Evolutionary conservation across 257 asterid species (phyloP), one percentile per base, ranked within the genome.

Genomic region (Penstemon barbatus): DNA sequence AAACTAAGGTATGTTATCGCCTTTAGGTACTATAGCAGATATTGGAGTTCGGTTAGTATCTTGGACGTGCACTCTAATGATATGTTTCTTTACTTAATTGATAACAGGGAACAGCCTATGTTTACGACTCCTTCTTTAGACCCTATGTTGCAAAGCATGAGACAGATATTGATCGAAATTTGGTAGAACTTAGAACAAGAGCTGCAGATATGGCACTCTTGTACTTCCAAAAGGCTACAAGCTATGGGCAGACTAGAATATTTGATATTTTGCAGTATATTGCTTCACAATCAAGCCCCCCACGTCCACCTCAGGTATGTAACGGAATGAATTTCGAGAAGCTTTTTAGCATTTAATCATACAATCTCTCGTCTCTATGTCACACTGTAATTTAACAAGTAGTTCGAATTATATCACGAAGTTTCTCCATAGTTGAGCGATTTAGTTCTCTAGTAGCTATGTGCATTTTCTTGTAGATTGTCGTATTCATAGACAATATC

Each of bases 71-170:
- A 5, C 49, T 55, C 61, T 78, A 41, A 46, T 76, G 57, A 5
- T 11, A 53, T 65, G 3, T 36, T 71, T 39, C 45, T 70, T 70
- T 61, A 15, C 71, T 78, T 37, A 70, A 66, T 61, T 57, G 51
- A 55, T 84, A 74, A 70, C 89, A 94, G 99, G 99, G 99, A 80
- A 86, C 99, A 73, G 80, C 87, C 50, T 94, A 91, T 74, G 91
- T 94, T 39, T 94, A 94, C 10, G 89, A 87, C 77, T 84, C 97
- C 55, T 94, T 91, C 86, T 94, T 94, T 80, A 84, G 79, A 78
- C 99, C 99, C 15, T 72, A 91, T 57, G 80, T 94, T 40, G 77
- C 90, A 7, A 87, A 82, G 85, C 97, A 91, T 57, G 99, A 94
- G 82, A 39, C 88, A 52, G 99, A 94, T 68, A 94, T 94, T 74